Percentiles rank a stretch among this genome's conserved stretches.
Conservation (phyloP, 495 filamentous ascomycete genomes). For the Xylaria intraflava region DNA sequence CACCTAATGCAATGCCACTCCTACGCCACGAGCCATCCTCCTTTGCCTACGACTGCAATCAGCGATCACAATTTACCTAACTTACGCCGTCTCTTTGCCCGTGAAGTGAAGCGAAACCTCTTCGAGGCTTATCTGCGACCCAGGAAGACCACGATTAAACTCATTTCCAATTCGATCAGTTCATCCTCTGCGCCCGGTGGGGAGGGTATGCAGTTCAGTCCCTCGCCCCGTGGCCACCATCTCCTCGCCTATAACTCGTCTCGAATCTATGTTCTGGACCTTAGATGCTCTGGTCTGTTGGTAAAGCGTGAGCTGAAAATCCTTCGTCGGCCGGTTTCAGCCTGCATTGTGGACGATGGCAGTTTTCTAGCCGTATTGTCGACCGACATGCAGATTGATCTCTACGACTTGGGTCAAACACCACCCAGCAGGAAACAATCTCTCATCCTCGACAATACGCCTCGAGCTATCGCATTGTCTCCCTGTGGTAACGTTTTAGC, state of each 20-base stretch:
- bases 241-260: slow-evolving; percentile 81
- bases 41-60: slow-evolving; percentile 33
- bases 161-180: slow-evolving; percentile 78
- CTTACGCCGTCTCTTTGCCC: slow-evolving; percentile 61
- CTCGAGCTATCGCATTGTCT: slow-evolving; percentile 70
- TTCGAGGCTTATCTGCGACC: slow-evolving; percentile 75
- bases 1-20: slow-evolving; percentile 69
- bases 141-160: slow-evolving; percentile 58
- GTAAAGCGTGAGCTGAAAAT: slow-evolving; percentile 78
- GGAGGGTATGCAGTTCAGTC: slow-evolving; percentile 77
- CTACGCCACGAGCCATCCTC: slow-evolving; percentile 50
- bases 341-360: slow-evolving; percentile 75
- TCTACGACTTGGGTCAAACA: slow-evolving; percentile 61
- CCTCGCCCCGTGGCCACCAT: slow-evolving; percentile 66
- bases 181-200: slow-evolving; percentile 77
- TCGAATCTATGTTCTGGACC: slow-evolving; percentile 71
- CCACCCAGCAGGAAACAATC: slow-evolving; percentile 60
- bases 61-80: slow-evolving; percentile 48
- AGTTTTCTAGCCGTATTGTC: slow-evolving; percentile 71
- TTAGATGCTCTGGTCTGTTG: slow-evolving; percentile 46
- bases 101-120: slow-evolving; percentile 68
- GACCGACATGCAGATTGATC: slow-evolving; percentile 71
- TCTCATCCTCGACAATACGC: slow-evolving; percentile 68
- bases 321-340: slow-evolving; percentile 64
- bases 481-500: slow-evolving; percentile 76